phyloP scores from a whole-genome alignment of 495 filamentous ascomycete genomes.

The Aspergillus bridgeri region DNA sequence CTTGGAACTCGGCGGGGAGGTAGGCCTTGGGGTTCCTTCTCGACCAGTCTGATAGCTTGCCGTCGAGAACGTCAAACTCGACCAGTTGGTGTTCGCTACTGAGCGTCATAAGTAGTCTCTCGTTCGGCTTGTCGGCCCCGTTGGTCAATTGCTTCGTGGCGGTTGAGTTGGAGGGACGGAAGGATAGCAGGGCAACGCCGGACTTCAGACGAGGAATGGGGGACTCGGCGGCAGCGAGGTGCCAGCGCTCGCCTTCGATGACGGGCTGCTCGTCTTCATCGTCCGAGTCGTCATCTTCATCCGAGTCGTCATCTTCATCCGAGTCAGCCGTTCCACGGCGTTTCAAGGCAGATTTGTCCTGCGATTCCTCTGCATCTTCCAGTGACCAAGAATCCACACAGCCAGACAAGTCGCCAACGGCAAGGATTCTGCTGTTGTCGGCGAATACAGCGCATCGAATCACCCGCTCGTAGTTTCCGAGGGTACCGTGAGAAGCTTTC shows the following conservation, averaged over 20 bases:
- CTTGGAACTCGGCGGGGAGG: conserved; percentile 68
- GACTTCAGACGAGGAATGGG: conserved; percentile 75
- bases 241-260: conserved; percentile 59
- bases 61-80: conserved; percentile 70
- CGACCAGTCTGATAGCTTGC: conserved; percentile 79
- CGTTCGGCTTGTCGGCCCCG: conserved; percentile 29
- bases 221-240: conserved; percentile 59
- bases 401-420: conserved; percentile 75
- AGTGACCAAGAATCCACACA: conserved; percentile 84
- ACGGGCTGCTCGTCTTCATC: conserved; percentile 41
- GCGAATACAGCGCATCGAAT: conserved; percentile 78
- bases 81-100: conserved; percentile 73
- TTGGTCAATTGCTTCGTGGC: conserved; percentile 36
- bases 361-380: conserved; percentile 47
- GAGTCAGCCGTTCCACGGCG: conserved; percentile 32
- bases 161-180: conserved; percentile 49
- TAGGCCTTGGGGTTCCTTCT: conserved; percentile 70
- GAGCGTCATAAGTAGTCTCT: conserved; percentile 68
- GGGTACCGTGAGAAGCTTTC: conserved; percentile 56
- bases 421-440: conserved; percentile 72
- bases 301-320: conserved; percentile 51
- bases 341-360: conserved; percentile 26
- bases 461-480: conserved; percentile 74
- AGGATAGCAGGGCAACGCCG: conserved; percentile 67
- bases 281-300: conserved; percentile 52